Conservation (phyloP, 306 rosid species). For the Herpetospermum pedunculosum region DNA sequence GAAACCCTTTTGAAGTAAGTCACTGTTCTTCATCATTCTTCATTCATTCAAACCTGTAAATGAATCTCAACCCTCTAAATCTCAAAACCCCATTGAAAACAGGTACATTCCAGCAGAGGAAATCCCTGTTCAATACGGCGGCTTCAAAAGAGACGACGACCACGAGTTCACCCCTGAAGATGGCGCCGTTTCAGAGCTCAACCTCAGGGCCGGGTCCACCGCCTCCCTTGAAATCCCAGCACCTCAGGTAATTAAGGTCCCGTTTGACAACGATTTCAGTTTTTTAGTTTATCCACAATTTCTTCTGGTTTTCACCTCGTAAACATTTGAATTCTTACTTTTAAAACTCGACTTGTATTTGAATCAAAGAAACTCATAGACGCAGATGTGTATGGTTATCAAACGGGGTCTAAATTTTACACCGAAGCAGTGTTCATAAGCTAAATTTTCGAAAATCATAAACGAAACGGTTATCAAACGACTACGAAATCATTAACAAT, state of each 20-base stretch:
- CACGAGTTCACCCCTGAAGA: slow-evolving; percentile 18
- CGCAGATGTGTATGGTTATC: too few relatives aligned
- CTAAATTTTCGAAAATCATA: too few relatives aligned
- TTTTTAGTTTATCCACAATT: too few relatives aligned
- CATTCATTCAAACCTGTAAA: neutral
- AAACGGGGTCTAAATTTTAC: too few relatives aligned
- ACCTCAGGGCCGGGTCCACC: slow-evolving; percentile 22
- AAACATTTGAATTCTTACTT: too few relatives aligned
- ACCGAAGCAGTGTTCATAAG: too few relatives aligned
- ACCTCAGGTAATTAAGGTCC: slow-evolving; percentile 21
- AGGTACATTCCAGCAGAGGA: slow-evolving; percentile 38
- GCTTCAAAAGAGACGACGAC: slow-evolving; percentile 31
- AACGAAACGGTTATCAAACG: too few relatives aligned
- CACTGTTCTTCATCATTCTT: neutral
- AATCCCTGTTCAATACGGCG: slow-evolving; percentile 34
- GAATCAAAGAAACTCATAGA: too few relatives aligned
- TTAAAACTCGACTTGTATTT: too few relatives aligned
- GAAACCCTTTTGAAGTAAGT: slow-evolving; percentile 42
- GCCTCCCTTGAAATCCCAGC: slow-evolving; percentile 25
- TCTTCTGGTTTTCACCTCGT: too few relatives aligned
- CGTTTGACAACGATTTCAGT: too few relatives aligned
- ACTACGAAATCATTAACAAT: too few relatives aligned
- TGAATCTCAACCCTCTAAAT: neutral
- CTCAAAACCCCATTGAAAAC: neutral
- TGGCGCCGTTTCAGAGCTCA: slow-evolving; percentile 21